phyloP scores from a whole-genome alignment of 1,139 yeast genomes.

The Hansenula lynferdii region DNA sequence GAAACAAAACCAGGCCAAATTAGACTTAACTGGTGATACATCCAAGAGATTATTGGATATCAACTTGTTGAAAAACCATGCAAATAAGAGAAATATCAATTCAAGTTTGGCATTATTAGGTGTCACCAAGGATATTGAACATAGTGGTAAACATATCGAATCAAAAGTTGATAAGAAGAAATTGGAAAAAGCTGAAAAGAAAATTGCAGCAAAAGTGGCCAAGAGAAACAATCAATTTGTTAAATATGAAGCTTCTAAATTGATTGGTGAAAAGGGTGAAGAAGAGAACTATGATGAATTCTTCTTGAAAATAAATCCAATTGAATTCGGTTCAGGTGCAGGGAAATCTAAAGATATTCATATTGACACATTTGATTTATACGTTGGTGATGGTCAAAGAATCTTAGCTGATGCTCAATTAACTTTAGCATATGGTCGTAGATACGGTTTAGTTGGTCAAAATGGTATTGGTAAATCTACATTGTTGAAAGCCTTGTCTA shows the following conservation, averaged over 20 bases:
- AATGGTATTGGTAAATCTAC: constrained; percentile 99
- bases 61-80: constrained; percentile 58
- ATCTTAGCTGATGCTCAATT: constrained; percentile 83
- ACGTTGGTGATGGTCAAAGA: constrained; percentile 94
- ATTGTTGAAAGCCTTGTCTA: constrained; percentile 85
- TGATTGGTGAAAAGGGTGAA: constrained; percentile 52
- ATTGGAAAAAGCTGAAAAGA: constrained; percentile 93
- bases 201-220: constrained; percentile 94
- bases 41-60: constrained; percentile 76
- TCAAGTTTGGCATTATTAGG: constrained; percentile 68
- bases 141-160: constrained; percentile 87
- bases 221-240: constrained; percentile 87
- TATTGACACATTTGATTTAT: constrained; percentile 85
- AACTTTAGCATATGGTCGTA: constrained; percentile 95
- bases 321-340: constrained; percentile 84
- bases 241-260: constrained; percentile 85
- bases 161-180: constrained; percentile 94
- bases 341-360: constrained; percentile 96
- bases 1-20: constrained; percentile 64
- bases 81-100: constrained; percentile 59
- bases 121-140: constrained; percentile 81
- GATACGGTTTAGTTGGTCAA: constrained; percentile 95
- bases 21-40: constrained; percentile 72
- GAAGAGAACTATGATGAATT: constrained; percentile 87
- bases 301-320: constrained; percentile 91